A percentile compares a stretch with the other conserved stretches of the same genome.
Evolutionary conservation across 768 basidiomycete species (phyloP).

Genomic region (Cantharellus anzutake): DNA sequence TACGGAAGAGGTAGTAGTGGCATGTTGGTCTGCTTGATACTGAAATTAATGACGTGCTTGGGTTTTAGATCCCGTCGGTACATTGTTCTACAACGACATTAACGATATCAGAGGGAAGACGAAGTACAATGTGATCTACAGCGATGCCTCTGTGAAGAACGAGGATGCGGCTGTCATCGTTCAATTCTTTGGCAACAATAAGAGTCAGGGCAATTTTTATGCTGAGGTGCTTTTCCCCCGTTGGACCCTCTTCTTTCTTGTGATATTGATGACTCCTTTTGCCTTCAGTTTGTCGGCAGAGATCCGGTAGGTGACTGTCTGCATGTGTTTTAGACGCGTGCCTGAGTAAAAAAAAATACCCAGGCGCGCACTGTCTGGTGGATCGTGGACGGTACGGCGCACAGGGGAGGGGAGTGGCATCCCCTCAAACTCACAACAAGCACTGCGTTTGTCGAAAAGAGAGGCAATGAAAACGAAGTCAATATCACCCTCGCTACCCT

Average conservation of each 20-base stretch:
- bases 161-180: not conserved
- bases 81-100: not conserved
- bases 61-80: not conserved
- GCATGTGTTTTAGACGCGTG: no score
- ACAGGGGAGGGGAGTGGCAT: not conserved
- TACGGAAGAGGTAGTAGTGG: not conserved
- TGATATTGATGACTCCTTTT: not conserved
- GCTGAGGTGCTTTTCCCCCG: not conserved
- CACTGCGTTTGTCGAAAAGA: not conserved
- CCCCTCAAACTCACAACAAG: not conserved
- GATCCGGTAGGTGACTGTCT: not conserved
- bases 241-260: not conserved
- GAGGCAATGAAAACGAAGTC: not conserved
- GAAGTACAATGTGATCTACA: not conserved
- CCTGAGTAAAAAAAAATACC: no score
- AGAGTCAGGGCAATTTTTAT: not conserved
- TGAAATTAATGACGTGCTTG: not conserved
- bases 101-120: not conserved
- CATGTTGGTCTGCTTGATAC: not conserved
- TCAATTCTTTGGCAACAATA: not conserved
- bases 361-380: no score
- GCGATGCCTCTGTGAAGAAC: not conserved
- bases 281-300: not conserved
- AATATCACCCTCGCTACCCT: not conserved
- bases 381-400: no score